phyloP scores from a whole-genome alignment of 768 basidiomycete genomes.

The Suillus spraguei region DNA sequence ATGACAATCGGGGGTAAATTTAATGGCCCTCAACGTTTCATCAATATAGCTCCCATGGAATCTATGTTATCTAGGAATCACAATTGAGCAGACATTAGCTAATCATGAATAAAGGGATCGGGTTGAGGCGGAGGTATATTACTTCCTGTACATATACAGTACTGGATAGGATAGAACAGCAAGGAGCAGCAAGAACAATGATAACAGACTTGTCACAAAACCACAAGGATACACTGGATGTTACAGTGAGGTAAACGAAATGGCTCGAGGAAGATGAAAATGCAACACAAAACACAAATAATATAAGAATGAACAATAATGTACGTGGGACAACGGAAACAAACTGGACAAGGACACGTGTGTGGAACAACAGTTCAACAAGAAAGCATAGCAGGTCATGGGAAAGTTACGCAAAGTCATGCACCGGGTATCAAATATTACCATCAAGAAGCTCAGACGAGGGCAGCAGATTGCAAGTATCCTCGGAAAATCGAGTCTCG shows the following conservation, averaged over 20 bases:
- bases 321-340: not conserved
- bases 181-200: not conserved
- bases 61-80: not conserved
- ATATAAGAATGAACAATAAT: constrained; percentile 2
- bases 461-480: constrained; percentile 70
- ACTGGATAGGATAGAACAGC: not conserved
- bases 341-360: not conserved
- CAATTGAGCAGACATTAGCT: not conserved
- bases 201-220: not conserved
- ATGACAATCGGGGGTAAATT: not conserved
- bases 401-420: not conserved
- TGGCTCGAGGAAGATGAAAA: not conserved
- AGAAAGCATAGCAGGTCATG: not conserved
- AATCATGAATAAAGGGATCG: not conserved
- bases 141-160: constrained; percentile 1
- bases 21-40: not conserved
- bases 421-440: constrained; percentile 1
- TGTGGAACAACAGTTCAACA: constrained; percentile 3
- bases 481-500: constrained; percentile 78
- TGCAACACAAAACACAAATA: constrained; percentile 8
- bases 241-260: not conserved
- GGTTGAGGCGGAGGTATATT: not conserved
- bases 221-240: not conserved
- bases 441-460: constrained; percentile 60
- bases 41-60: not conserved